Percentiles rank a stretch among this genome's conserved stretches.
phyloP scores from a whole-genome alignment of 2,329 filamentous ascomycete genomes.

The Talaromyces sp. region DNA sequence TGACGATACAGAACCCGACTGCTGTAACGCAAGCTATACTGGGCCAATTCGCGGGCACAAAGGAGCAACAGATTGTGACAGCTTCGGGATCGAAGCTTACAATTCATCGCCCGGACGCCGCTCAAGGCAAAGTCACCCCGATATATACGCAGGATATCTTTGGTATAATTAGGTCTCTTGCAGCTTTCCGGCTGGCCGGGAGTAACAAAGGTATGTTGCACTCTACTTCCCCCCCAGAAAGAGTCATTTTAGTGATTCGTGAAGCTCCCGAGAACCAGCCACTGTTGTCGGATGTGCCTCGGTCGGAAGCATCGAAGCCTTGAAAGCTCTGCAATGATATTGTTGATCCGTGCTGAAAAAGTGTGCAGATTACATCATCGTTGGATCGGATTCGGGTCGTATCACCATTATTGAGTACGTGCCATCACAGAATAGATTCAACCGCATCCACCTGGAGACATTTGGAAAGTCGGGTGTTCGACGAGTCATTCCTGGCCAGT shows the following conservation, averaged over 20 bases:
- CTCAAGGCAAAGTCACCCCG: conserved; percentile 78
- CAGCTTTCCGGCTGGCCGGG: conserved; percentile 85
- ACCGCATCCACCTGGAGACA: conserved; percentile 87
- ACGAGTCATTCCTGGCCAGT: conserved; percentile 90
- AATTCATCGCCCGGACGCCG: conserved; percentile 78
- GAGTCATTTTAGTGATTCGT: conserved; percentile 66
- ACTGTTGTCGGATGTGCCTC: conserved; percentile 31
- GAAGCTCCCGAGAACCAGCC: conserved; percentile 50
- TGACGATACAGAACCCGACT: conserved; percentile 90
- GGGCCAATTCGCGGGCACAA: conserved; percentile 92
- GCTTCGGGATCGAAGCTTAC: conserved; percentile 86
- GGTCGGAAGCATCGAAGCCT: conserved; percentile 30
- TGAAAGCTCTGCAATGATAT: conserved; percentile 18
- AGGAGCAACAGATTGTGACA: conserved; percentile 95
- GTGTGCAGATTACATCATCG: conserved; percentile 80
- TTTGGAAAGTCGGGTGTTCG: conserved; percentile 96
- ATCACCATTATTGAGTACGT: conserved; percentile 93
- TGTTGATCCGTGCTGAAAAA: conserved; percentile 40
- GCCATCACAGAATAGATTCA: conserved; percentile 78
- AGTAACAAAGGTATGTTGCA: conserved; percentile 81
- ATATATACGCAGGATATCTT: conserved; percentile 91
- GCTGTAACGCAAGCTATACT: conserved; percentile 85
- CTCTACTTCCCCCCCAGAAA: conserved; percentile 24
- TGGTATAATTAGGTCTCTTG: conserved; percentile 85
- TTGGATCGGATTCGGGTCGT: conserved; percentile 91